These are phyloP conservation scores for Tetracentron sinense DNA, from an alignment of 164 flowering plant species.

Conservation along the genomic window DNA sequence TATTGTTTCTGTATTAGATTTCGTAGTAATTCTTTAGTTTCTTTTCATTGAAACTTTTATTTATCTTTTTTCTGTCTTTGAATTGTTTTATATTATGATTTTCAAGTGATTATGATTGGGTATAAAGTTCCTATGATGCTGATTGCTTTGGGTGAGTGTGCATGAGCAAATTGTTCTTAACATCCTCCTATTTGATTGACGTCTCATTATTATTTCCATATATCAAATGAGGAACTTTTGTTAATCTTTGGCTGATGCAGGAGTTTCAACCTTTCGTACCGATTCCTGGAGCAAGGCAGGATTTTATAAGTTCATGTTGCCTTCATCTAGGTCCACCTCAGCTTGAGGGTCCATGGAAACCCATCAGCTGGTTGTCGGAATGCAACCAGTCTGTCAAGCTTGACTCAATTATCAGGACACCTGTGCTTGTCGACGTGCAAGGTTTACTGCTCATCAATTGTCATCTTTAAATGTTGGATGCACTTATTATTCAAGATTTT, in stretches of 20 bases:
- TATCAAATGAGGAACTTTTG: not conserved
- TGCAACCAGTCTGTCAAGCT: slow-evolving; percentile 26
- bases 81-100: too few relatives aligned
- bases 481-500: not conserved
- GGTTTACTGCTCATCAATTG: slow-evolving; percentile 29
- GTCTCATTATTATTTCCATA: not conserved
- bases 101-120: too few relatives aligned
- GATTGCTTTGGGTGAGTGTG: too few relatives aligned
- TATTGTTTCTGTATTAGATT: too few relatives aligned
- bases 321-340: slow-evolving; percentile 25
- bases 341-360: slow-evolving; percentile 38
- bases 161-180: too few relatives aligned
- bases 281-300: slow-evolving; percentile 29
- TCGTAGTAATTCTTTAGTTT: too few relatives aligned
- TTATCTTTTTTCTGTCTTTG: too few relatives aligned
- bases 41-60: too few relatives aligned
- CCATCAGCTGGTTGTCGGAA: slow-evolving; percentile 23
- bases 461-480: not conserved
- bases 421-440: slow-evolving; percentile 40
- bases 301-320: slow-evolving; percentile 24
- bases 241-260: slow-evolving; percentile 32
- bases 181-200: too few relatives aligned
- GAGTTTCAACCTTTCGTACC: slow-evolving; percentile 38
- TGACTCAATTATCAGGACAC: slow-evolving; percentile 29
- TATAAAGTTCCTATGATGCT: too few relatives aligned